Conservation (phyloP, 2,329 filamentous ascomycete species). For the Fusarium sp. region DNA sequence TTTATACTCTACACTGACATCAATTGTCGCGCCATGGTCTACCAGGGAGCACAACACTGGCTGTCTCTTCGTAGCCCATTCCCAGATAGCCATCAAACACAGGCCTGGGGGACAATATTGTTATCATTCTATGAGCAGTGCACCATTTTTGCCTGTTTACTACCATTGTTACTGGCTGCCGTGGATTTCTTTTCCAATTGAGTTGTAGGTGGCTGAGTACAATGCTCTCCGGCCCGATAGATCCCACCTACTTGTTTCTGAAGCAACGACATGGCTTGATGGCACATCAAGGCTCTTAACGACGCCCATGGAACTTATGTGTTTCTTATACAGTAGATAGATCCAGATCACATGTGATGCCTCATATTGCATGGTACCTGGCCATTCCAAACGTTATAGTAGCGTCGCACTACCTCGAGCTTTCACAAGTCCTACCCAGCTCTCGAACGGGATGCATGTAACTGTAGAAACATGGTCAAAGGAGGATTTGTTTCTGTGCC, state of each 20-base stretch:
- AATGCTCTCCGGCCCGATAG: not conserved
- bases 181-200: not conserved
- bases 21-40: not conserved
- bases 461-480: too few relatives aligned
- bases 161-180: not conserved
- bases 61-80: not conserved
- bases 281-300: too few relatives aligned
- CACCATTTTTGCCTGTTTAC: not conserved
- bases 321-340: too few relatives aligned
- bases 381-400: too few relatives aligned
- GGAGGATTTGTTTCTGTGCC: too few relatives aligned
- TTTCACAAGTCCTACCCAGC: too few relatives aligned
- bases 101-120: not conserved
- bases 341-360: too few relatives aligned
- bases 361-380: too few relatives aligned
- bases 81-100: not conserved
- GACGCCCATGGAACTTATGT: too few relatives aligned
- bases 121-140: not conserved
- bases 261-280: not conserved
- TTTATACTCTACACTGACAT: not conserved
- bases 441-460: too few relatives aligned
- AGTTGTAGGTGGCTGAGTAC: not conserved
- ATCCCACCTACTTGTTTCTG: not conserved
- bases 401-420: too few relatives aligned
- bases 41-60: not conserved